phyloP scores from a whole-genome alignment of 2,329 filamentous ascomycete genomes.

The Aspergillus spinulosporus region DNA sequence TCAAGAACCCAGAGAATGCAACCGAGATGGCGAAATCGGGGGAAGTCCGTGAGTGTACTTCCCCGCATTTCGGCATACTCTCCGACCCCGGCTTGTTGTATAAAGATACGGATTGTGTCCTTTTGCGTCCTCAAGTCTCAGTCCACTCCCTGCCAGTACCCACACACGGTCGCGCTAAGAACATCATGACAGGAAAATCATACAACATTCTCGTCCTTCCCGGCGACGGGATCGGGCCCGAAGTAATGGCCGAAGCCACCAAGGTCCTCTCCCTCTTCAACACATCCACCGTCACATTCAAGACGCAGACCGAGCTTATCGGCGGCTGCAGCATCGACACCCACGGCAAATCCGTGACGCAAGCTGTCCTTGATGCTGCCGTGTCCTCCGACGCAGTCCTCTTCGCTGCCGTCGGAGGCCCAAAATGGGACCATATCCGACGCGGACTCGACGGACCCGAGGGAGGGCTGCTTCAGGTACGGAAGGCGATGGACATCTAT shows the following conservation, averaged over 20 bases:
- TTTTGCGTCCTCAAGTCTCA: too few relatives aligned
- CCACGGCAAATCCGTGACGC: constrained; percentile 71
- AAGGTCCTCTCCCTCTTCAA: constrained; percentile 72
- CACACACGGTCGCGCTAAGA: too few relatives aligned
- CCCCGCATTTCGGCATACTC: too few relatives aligned
- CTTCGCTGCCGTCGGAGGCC: constrained; percentile 85
- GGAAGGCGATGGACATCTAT: constrained; percentile 84
- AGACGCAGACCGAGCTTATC: constrained; percentile 69
- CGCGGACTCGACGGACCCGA: constrained; percentile 75
- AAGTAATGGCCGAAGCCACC: constrained; percentile 44
- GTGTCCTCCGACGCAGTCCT: constrained; percentile 81
- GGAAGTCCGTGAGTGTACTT: too few relatives aligned
- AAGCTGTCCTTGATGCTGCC: constrained; percentile 74
- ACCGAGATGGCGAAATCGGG: too few relatives aligned
- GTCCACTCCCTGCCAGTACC: too few relatives aligned
- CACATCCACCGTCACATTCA: constrained; percentile 48
- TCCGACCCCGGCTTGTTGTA: too few relatives aligned
- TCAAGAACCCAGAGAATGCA: too few relatives aligned
- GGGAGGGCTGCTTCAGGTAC: constrained; percentile 79
- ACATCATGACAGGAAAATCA: background rate
- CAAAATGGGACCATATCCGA: constrained; percentile 75
- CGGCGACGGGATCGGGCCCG: constrained; percentile 16
- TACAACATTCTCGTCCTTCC: constrained; percentile 15
- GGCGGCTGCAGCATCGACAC: constrained; percentile 85
- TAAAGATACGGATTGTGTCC: too few relatives aligned